These are phyloP conservation scores for Comarum palustre DNA, from an alignment of 306 rosid species.

Conservation along the genomic window DNA sequence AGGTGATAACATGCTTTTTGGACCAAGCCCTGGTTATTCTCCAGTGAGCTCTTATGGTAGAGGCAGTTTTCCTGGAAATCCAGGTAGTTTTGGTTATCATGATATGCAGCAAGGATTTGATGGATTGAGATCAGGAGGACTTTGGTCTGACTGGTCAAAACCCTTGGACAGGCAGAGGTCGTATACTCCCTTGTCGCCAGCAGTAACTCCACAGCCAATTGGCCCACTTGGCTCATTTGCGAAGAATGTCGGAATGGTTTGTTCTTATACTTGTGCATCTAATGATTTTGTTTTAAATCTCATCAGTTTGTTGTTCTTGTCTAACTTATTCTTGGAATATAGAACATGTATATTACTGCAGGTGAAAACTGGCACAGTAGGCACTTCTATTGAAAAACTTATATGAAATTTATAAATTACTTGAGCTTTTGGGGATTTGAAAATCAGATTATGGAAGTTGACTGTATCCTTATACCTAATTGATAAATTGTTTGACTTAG, in stretches of 20 bases:
- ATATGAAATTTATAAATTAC: not conserved
- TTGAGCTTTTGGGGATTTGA: not conserved
- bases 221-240: slow-evolving; percentile 65
- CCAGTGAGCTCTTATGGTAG: slow-evolving; percentile 66
- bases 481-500: slow-evolving; percentile 8
- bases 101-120: slow-evolving; percentile 76
- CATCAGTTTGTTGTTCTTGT: slow-evolving; percentile 5
- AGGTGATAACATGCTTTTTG: slow-evolving; percentile 68
- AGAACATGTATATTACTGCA: not conserved
- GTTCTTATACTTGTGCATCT: slow-evolving; percentile 39
- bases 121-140: slow-evolving; percentile 63
- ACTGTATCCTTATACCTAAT: not conserved
- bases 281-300: not conserved
- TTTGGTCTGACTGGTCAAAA: slow-evolving; percentile 79
- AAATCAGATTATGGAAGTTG: not conserved
- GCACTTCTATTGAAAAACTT: not conserved
- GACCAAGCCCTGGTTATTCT: slow-evolving; percentile 73
- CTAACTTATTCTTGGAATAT: not conserved
- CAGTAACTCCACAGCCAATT: slow-evolving; percentile 74
- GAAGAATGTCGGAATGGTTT: slow-evolving; percentile 70
- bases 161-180: slow-evolving; percentile 66
- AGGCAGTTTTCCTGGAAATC: slow-evolving; percentile 61
- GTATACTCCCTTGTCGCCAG: slow-evolving; percentile 58
- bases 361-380: not conserved
- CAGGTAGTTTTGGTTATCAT: slow-evolving; percentile 62